These are phyloP conservation scores for Coleophoma crateriformis DNA, from an alignment of 2,329 filamentous ascomycete genomes.

Conservation along the genomic window DNA sequence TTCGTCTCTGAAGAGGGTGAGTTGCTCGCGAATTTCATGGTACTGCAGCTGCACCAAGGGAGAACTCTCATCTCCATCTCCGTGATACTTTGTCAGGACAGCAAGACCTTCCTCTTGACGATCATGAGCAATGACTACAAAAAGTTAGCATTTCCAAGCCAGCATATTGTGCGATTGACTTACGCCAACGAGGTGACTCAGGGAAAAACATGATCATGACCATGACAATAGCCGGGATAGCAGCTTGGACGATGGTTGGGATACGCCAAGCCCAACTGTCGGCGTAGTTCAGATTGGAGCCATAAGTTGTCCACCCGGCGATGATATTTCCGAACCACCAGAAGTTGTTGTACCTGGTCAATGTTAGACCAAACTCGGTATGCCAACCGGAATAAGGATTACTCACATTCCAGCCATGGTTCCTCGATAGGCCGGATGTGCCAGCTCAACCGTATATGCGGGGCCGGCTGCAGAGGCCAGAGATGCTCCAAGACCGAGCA, in stretches of 20 bases:
- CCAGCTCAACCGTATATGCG: conserved; percentile 58
- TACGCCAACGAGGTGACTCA: conserved; percentile 48
- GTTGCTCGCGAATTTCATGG: conserved; percentile 47
- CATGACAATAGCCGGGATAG: conserved; percentile 39
- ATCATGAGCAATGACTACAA: conserved; percentile 38
- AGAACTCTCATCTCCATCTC: conserved; percentile 45
- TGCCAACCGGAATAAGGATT: no score
- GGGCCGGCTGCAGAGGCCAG: conserved; percentile 55
- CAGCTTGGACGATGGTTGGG: conserved; percentile 48
- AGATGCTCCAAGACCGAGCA: conserved; percentile 52
- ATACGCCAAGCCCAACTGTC: conserved; percentile 50
- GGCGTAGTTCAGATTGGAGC: conserved; percentile 31
- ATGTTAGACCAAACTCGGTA: no score
- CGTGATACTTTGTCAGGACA: conserved; percentile 52
- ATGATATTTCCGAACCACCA: conserved; percentile 48
- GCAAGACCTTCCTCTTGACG: conserved; percentile 48
- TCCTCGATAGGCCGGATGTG: conserved; percentile 57
- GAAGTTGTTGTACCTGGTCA: conserved; percentile 30
- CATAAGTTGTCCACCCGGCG: conserved; percentile 45
- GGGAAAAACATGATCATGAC: conserved; percentile 43
- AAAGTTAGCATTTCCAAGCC: no score
- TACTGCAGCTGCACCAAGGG: conserved; percentile 51
- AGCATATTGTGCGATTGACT: no score
- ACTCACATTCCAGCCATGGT: conserved; percentile 48
- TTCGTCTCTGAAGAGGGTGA: conserved; percentile 40